Base-by-base conservation (phyloP, 2,329 filamentous ascomycete genomes). In the Plectosphaerella plurivora region DNA sequence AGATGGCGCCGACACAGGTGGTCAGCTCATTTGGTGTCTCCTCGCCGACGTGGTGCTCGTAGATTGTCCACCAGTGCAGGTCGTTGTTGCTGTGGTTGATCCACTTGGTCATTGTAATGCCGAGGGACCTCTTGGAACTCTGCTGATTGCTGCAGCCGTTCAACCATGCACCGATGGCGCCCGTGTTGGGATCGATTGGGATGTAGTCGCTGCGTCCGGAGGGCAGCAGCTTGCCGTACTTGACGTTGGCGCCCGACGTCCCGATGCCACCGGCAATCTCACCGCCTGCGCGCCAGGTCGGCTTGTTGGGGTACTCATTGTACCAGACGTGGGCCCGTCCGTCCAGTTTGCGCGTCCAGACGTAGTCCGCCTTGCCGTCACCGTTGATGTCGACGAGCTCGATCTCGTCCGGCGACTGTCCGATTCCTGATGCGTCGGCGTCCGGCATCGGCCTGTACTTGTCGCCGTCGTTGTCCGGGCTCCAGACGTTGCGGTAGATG, bases 351-450 rank as follows among this genome's bases (percentile, higher is more conserved):
- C 56, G 49, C 8, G 54, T 57, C 57, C 57, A 60, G 46, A 60
- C 51, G 39, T 58, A 60, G 45, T 60, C 55, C 20, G 55, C 57
- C 44, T 55, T 56, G 18, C 51, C 58, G 25, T 59, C 57, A 44
- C 50, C 45, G 6, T 35, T 16, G 5, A 24, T 18, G 9, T 22
- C 59, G 37, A 52, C 16, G 39, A 60, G 56, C 5, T 47, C 50
- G 28, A 58, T 60, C 16, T 61, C 56, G 5, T 58, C 53, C 4
- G 55, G 53, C 1, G 49, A 51, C 41, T 55, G 55, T 6, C 50
- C 35, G 20, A 61, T 57, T 5, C 59, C 58, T 1, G 49, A 53
- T 5, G 58, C 55, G 37, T 59, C 55, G 9, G 55, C 53, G 14
- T 42, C 47, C 1, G 55, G 53, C 1, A 57, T 16, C 15, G 55